These are phyloP conservation scores for Bryopsis sp. DNA, from an alignment of 139 green algal genomes.

Conservation along the genomic window DNA sequence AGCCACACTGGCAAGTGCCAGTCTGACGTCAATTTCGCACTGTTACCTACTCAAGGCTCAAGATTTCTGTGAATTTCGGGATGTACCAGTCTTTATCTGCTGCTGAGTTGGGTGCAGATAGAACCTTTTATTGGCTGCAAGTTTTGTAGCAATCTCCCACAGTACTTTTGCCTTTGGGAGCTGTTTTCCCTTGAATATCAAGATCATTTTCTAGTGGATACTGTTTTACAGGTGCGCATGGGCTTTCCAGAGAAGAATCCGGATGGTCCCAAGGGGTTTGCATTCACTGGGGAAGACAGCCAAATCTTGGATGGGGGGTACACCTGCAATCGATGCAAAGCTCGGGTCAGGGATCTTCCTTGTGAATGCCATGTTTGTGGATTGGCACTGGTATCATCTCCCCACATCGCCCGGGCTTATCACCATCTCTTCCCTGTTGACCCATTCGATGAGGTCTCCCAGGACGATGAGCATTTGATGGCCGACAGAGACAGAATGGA, in stretches of 20 bases:
- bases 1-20: neutral
- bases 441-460: conserved; percentile 56
- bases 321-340: conserved; percentile 63
- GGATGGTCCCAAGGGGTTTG: conserved; percentile 34
- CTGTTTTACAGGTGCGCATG: conserved; percentile 62
- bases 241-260: conserved; percentile 65
- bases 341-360: conserved; percentile 67
- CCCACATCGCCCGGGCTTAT: conserved; percentile 93
- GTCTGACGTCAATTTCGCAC: too few species aligned
- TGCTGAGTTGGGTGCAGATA: too few species aligned
- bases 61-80: too few species aligned
- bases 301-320: conserved; percentile 53
- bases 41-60: too few species aligned
- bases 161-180: too few species aligned
- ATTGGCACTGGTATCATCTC: conserved; percentile 89
- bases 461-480: neutral
- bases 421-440: conserved; percentile 95
- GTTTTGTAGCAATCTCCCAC: neutral
- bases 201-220: too few species aligned
- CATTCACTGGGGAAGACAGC: conserved; percentile 53
- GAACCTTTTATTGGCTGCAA: too few species aligned
- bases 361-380: conserved; percentile 80
- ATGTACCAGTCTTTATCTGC: too few species aligned
- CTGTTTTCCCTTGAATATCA: too few species aligned
- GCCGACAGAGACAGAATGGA: neutral